Conservation (phyloP, 2,329 filamentous ascomycete genomes). For the Davidsoniella australis region DNA sequence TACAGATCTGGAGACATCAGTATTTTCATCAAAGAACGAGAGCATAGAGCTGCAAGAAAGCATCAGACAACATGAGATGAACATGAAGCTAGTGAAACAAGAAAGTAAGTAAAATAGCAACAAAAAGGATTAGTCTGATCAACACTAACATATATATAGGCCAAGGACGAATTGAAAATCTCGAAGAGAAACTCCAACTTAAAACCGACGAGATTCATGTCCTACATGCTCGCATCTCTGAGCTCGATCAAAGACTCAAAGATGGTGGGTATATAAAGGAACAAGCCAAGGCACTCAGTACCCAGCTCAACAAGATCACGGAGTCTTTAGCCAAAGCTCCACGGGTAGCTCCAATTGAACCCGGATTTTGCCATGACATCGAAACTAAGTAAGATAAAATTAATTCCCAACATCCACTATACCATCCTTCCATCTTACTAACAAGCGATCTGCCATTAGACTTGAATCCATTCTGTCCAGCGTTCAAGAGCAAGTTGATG, state of each 20-base stretch:
- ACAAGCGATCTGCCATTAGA: background rate
- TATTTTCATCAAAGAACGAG: too few relatives aligned
- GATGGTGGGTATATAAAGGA: background rate
- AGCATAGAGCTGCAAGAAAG: too few relatives aligned
- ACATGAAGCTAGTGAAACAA: background rate
- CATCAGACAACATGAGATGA: background rate
- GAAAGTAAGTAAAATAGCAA: slow-evolving; percentile 1
- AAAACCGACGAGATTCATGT: slow-evolving; percentile 2
- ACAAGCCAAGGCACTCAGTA: slow-evolving; percentile 1
- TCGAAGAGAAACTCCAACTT: slow-evolving; percentile 1
- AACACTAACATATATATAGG: slow-evolving; percentile 3
- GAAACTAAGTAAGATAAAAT: slow-evolving; percentile 1
- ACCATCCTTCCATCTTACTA: background rate
- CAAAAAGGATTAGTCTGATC: background rate
- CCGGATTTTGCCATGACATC: background rate
- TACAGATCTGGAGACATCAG: too few relatives aligned
- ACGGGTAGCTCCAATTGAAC: background rate
- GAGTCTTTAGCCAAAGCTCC: background rate
- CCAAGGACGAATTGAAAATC: background rate
- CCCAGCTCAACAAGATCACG: background rate
- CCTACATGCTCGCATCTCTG: background rate
- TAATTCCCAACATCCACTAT: background rate
- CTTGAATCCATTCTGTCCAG: slow-evolving; percentile 3
- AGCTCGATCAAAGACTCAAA: slow-evolving; percentile 5
- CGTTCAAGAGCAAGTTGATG: slow-evolving; percentile 2